phyloP scores from a whole-genome alignment of 1,139 yeast genomes.

The Yamadazyma aaseri region DNA sequence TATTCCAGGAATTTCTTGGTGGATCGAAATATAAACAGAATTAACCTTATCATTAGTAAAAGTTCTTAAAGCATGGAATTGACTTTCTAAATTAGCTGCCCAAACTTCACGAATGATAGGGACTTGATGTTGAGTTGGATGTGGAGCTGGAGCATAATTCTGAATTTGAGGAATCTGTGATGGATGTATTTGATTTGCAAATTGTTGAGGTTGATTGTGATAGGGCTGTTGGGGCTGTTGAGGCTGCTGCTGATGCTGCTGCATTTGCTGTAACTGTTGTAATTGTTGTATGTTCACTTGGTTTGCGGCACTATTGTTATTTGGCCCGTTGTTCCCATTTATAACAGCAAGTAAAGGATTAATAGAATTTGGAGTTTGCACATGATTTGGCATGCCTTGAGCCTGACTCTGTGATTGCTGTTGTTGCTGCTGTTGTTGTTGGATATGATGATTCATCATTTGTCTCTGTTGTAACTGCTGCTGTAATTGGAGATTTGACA shows the following conservation, averaged over 20 bases:
- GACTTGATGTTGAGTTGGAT: conserved; percentile 21
- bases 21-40: conserved; percentile 60
- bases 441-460: conserved; percentile 34
- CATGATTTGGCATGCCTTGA: conserved; percentile 4
- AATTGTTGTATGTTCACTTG: conserved; percentile 16
- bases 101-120: conserved; percentile 72
- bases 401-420: conserved; percentile 25
- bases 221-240: conserved; percentile 16
- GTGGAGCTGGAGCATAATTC: conserved; percentile 10
- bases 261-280: conserved; percentile 16
- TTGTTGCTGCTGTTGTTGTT: conserved; percentile 22
- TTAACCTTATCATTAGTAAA: conserved; percentile 65
- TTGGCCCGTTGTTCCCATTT: conserved; percentile 21
- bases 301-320: conserved; percentile 1
- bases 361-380: conserved; percentile 19
- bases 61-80: conserved; percentile 71
- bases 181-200: conserved; percentile 12
- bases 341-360: conserved; percentile 40
- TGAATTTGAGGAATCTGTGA: conserved; percentile 13
- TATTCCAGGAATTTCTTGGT: conserved; percentile 94
- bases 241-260: conserved; percentile 15
- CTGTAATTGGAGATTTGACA: conserved; percentile 35
- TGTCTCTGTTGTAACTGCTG: conserved; percentile 43
- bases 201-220: conserved; percentile 11
- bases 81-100: conserved; percentile 80